A percentile compares a stretch with the other conserved stretches of the same genome.
Conservation (phyloP, 306 rosid genomes). For the Pyrus betulifolia region DNA sequence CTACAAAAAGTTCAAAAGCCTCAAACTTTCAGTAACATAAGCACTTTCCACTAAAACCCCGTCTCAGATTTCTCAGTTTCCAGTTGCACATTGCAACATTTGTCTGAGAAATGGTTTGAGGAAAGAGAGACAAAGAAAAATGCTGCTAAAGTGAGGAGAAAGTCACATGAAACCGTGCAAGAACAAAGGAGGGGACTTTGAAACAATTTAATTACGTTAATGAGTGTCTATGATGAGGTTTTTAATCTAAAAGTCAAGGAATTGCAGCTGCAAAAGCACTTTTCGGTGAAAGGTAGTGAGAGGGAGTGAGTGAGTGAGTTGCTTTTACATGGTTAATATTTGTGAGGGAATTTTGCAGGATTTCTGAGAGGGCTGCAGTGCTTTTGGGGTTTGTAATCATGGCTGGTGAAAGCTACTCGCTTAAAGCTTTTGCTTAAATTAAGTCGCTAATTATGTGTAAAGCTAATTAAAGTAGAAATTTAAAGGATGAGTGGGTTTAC, state of each 20-base stretch:
- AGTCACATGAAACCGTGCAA: constrained; percentile 60
- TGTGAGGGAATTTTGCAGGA: constrained; percentile 44
- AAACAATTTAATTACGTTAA: constrained; percentile 30
- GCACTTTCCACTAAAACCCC: not conserved
- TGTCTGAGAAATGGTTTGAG: constrained; percentile 27
- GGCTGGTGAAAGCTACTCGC: constrained; percentile 42
- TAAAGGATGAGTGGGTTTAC: constrained; percentile 39
- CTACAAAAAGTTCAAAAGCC: not conserved
- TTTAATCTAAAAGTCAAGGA: constrained; percentile 52
- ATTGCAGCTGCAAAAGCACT: constrained; percentile 49
- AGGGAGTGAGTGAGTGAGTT: constrained; percentile 10
- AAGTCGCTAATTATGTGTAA: constrained; percentile 43
- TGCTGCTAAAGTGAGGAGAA: constrained; percentile 29
- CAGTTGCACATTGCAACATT: not conserved
- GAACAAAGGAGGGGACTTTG: constrained; percentile 31
- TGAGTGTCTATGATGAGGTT: constrained; percentile 42
- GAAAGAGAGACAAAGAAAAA: constrained; percentile 8
- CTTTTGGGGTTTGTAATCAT: constrained; percentile 76
- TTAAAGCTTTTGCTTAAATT: constrained; percentile 37
- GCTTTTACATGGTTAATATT: constrained; percentile 24
- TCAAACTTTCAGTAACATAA: not conserved
- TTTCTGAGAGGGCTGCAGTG: constrained; percentile 45
- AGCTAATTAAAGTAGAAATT: constrained; percentile 39
- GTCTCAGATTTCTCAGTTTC: not conserved
- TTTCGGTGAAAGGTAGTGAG: constrained; percentile 77